Evolutionary conservation across 441 rosid genomes (phyloP).

Genomic region (Melastoma candidum): DNA sequence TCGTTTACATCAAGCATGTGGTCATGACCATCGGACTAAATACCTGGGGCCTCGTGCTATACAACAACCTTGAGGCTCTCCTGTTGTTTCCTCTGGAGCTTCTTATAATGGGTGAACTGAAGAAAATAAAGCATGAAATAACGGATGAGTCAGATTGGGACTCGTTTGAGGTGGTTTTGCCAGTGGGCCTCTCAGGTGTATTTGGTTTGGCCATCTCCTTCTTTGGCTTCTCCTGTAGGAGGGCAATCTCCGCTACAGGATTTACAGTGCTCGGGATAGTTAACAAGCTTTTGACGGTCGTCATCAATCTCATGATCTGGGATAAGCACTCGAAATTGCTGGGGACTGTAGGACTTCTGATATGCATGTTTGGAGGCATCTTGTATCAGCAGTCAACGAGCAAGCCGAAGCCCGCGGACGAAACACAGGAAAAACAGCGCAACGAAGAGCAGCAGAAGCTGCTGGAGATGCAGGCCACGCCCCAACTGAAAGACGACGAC

Average conservation of each 20-base stretch:
- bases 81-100: slow-evolving; percentile 87
- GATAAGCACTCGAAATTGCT: slow-evolving; percentile 79
- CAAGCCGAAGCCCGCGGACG: slow-evolving; percentile 45
- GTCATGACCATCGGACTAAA: slow-evolving; percentile 91
- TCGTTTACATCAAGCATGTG: slow-evolving; percentile 93
- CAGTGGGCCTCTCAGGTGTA: slow-evolving; percentile 67
- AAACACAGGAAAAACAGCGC: slow-evolving; percentile 24
- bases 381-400: slow-evolving; percentile 82
- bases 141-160: slow-evolving; percentile 60
- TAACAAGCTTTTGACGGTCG: slow-evolving; percentile 80
- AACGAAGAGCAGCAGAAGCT: slow-evolving; percentile 67
- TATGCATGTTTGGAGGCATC: slow-evolving; percentile 83
- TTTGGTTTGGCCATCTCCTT: slow-evolving; percentile 84
- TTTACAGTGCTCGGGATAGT: slow-evolving; percentile 94
- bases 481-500: slow-evolving; percentile 16
- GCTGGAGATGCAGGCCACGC: slow-evolving; percentile 54
- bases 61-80: slow-evolving; percentile 92
- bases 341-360: slow-evolving; percentile 82
- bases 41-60: slow-evolving; percentile 91
- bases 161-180: slow-evolving; percentile 55
- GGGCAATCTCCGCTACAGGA: slow-evolving; percentile 92
- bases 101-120: slow-evolving; percentile 89
- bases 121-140: slow-evolving; percentile 79
- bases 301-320: slow-evolving; percentile 77
- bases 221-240: slow-evolving; percentile 90